A percentile compares a stretch with the other conserved stretches of the same genome.
Conservation (phyloP, 768 basidiomycete genomes). For the Lactifluus hygrophoroides region DNA sequence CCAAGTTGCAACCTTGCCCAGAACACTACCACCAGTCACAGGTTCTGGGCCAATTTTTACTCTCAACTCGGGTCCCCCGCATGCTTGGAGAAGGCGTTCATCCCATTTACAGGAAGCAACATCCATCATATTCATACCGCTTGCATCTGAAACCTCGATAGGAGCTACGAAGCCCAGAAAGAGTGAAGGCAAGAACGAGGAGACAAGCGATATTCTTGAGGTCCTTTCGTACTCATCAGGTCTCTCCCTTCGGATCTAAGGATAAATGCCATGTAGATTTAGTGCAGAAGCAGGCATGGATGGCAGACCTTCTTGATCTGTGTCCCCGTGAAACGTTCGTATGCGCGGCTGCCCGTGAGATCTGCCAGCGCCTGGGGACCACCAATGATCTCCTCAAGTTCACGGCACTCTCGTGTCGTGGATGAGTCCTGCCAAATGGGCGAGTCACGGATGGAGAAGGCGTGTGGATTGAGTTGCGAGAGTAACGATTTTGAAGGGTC, state of each 20-base stretch:
- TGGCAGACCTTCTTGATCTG: slow-evolving; percentile 65
- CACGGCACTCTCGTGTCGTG: slow-evolving; percentile 63
- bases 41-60: slow-evolving; percentile 70
- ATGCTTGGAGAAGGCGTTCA: slow-evolving; percentile 51
- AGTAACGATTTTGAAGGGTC: slow-evolving; percentile 42
- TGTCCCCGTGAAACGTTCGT: slow-evolving; percentile 81
- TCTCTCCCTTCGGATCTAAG: slow-evolving; percentile 47
- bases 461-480: slow-evolving; percentile 50
- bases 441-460: slow-evolving; percentile 58
- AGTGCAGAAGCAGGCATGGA: neutral
- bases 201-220: slow-evolving; percentile 66
- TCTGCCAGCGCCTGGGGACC: slow-evolving; percentile 65
- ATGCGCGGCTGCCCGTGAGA: slow-evolving; percentile 73
- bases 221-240: slow-evolving; percentile 52
- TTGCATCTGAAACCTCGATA: slow-evolving; percentile 81
- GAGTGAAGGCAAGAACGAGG: slow-evolving; percentile 77
- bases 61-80: slow-evolving; percentile 59
- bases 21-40: slow-evolving; percentile 55
- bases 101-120: slow-evolving; percentile 70
- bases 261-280: neutral
- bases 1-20: slow-evolving; percentile 60
- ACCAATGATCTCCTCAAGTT: slow-evolving; percentile 57
- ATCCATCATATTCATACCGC: slow-evolving; percentile 86
- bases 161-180: slow-evolving; percentile 71
- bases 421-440: slow-evolving; percentile 94